Base-by-base conservation (phyloP, 1,284 basidiomycete genomes). In the Marasmius oreades region DNA sequence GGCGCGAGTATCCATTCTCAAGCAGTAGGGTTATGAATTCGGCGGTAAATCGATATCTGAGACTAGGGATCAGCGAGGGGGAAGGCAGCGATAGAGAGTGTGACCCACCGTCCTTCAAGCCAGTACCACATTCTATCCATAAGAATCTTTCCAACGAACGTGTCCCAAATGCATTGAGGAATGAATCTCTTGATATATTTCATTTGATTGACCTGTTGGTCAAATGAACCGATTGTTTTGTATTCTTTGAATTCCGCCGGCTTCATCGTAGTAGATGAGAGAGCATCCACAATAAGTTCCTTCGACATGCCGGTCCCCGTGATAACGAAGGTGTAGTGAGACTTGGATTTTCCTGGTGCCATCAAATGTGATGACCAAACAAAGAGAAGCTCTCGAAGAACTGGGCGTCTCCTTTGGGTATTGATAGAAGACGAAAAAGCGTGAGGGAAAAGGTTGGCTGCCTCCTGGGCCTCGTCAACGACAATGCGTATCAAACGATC, bases 31-130 rank as follows among this genome's bases (percentile, higher is more conserved):
- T 37, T 5, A 58, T 26, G 31, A 34, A 58, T 45, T 54, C 52
- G 1, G 48, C 56, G 36, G 56, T 58, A 16, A 58, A 58, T 8
- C 52, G 47, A 48, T 51, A 50, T 18, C 56, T 58, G 12, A 1
- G n/a, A 47, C 2, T 16, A 2, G n/a, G 20, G 2, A 16, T 23
- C n/a, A 5, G 8, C 23, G 18, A 24, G 14, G 2, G 10, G 23
- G 10, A 10, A 22, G 14, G 4, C 39, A 42, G 20, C 10, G 12
- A n/a, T n/a, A 5, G 39, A 5, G 39, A 6, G 4, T 4, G 12
- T 4, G n/a, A 23, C 51, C 5, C 24, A 42, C 51, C 51, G n/a
- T n/a, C 37, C 51, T 22, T 20, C n/a, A 5, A 52, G 24, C 51
- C 51, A 52, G 37, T 20, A 43, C 36, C 51, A 39, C 37, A 52